Conservation (phyloP, 805 yeast genomes). For the Kluyveromyces wickerhamii region DNA sequence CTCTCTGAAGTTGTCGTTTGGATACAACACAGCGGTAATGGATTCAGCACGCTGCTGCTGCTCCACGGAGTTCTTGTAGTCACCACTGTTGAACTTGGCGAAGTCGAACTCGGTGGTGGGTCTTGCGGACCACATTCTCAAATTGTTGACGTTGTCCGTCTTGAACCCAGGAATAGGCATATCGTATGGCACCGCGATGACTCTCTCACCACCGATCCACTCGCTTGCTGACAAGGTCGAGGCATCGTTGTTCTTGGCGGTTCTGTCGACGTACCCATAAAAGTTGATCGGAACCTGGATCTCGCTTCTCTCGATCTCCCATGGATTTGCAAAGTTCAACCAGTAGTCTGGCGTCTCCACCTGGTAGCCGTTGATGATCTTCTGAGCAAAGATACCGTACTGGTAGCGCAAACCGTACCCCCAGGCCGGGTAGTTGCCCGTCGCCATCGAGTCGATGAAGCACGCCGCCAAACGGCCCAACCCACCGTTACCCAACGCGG, state of each 20-base stretch:
- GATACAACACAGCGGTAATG: slow-evolving; percentile 86
- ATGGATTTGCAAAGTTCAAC: slow-evolving; percentile 82
- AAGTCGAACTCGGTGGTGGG: slow-evolving; percentile 91
- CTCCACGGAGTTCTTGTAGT: slow-evolving; percentile 73
- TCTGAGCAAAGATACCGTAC: slow-evolving; percentile 88
- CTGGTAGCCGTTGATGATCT: slow-evolving; percentile 85
- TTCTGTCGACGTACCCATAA: slow-evolving; percentile 69
- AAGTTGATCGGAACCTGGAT: slow-evolving; percentile 86
- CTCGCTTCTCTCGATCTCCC: slow-evolving; percentile 87
- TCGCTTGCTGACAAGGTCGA: slow-evolving; percentile 50
- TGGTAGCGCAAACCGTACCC: slow-evolving; percentile 92
- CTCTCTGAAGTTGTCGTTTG: slow-evolving; percentile 84
- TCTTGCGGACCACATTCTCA: slow-evolving; percentile 83
- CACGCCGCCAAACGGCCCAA: slow-evolving; percentile 92
- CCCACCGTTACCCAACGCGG: slow-evolving; percentile 94
- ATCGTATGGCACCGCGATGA: slow-evolving; percentile 83
- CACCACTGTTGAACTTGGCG: slow-evolving; percentile 84
- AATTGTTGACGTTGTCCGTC: slow-evolving; percentile 75
- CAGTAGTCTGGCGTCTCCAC: slow-evolving; percentile 94
- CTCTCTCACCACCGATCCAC: slow-evolving; percentile 88
- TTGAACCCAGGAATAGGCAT: slow-evolving; percentile 89
- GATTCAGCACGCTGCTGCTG: slow-evolving; percentile 87
- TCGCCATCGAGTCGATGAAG: slow-evolving; percentile 79
- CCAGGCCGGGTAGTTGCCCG: slow-evolving; percentile 90
- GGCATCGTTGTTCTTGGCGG: slow-evolving; percentile 37